Base-by-base conservation (phyloP, 2,329 filamentous ascomycete genomes). In the Colletotrichum godetiae region DNA sequence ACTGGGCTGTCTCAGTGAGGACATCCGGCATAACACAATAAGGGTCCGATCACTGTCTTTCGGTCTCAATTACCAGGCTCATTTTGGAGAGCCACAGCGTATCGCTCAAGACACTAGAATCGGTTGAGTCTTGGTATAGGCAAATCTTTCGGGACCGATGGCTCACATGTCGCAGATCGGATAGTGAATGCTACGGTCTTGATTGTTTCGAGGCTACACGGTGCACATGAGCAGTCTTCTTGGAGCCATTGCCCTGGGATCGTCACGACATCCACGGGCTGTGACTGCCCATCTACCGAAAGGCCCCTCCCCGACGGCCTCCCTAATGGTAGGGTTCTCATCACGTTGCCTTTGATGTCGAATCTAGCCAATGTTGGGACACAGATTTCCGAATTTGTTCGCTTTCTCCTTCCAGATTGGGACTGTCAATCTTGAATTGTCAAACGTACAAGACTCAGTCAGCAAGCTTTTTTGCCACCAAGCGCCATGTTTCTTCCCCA, bases 381-480 rank as follows among this genome's bases (percentile, higher is more conserved):
- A 67, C 68, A 71, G 37, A 27, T 76, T 80, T 79, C 79, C 79
- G 77, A 62, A 80, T 81, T 77, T 76, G 77, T 81, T 84, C 83
- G 84, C 84, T 85, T 85, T 80, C 74, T 75, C 78, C 80, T 85
- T 81, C 82, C 82, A 59, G 59, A 82, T 83, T 68, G 67, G 78
- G 82, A 62, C 55, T 70, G 61, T 75, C 65, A 62, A 67, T 63
- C 68, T 59, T 49, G 42, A 63, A 67, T 27, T 67, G 68, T 68
- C 68, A 65, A 64, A 56, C 33, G 35, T 52, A 49, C 31, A 42
- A 60, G 52, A 33, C 46, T 62, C 62, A 29, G 52, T 46, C 29
- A 42, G 46, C 35, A 59, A 56, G 55, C n/a, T 35, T 42, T 42
- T 37, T 68, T 65, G 59, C 64, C 72, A 73, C 63, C 33, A 56